phyloP scores from a whole-genome alignment of 768 basidiomycete species.

The Psilocybe cubensis region DNA sequence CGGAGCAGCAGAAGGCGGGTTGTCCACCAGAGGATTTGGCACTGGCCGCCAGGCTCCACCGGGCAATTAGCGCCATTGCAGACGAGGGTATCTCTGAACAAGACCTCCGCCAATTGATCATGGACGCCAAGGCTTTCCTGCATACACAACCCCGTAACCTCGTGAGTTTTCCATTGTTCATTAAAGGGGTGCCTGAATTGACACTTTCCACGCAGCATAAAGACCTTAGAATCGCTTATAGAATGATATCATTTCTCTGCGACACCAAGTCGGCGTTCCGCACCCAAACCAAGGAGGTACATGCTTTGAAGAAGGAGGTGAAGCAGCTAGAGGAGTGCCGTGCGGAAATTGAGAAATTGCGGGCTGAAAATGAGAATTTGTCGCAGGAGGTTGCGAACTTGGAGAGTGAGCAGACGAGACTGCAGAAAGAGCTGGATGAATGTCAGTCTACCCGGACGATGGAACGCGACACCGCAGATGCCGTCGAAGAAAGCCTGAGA shows the following conservation, averaged over 20 bases:
- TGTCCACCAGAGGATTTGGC: conserved; percentile 37
- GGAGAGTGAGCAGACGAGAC: conserved; percentile 37
- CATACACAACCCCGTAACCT: conserved; percentile 45
- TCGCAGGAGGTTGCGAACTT: conserved; percentile 38
- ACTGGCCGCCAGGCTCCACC: conserved; percentile 55
- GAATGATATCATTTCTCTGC: conserved; percentile 53
- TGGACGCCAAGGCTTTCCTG: conserved; percentile 53
- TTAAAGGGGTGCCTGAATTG: neutral
- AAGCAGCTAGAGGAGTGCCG: neutral
- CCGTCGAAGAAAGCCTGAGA: conserved; percentile 55
- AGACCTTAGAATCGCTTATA: conserved; percentile 51
- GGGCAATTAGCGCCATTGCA: conserved; percentile 55
- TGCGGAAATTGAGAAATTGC: conserved; percentile 30
- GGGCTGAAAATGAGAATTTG: conserved; percentile 31
- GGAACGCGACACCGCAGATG: conserved; percentile 55
- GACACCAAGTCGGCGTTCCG: conserved; percentile 48
- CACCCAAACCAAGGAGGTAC: conserved; percentile 35
- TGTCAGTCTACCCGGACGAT: conserved; percentile 33
- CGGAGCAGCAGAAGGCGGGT: conserved; percentile 9
- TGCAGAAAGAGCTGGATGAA: conserved; percentile 18
- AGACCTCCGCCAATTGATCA: conserved; percentile 51
- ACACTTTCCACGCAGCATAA: conserved; percentile 40
- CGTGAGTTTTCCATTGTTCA: conserved; percentile 34
- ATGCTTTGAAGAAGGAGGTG: conserved; percentile 24
- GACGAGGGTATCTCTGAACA: conserved; percentile 58